Percentiles rank a stretch among this genome's conserved stretches.
These are phyloP conservation scores for Russula earlei DNA, from an alignment of 768 basidiomycete species.

Conservation along the genomic window DNA sequence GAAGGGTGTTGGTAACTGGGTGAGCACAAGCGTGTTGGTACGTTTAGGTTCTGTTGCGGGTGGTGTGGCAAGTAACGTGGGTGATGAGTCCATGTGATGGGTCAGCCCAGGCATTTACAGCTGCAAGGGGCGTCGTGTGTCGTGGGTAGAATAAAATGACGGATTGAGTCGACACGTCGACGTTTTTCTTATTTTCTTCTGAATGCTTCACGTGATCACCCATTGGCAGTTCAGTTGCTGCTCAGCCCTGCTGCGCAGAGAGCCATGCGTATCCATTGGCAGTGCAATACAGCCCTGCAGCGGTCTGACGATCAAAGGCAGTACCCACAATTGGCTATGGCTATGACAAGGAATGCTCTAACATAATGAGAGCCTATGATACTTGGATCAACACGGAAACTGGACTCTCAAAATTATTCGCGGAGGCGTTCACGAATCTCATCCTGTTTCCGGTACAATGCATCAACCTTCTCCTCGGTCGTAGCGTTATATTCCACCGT, in stretches of 20 bases:
- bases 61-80: slow-evolving; percentile 2
- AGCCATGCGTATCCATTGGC: no score
- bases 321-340: background rate
- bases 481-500: slow-evolving; percentile 73
- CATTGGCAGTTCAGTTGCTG: background rate
- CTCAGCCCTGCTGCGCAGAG: background rate
- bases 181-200: background rate
- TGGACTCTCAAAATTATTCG: slow-evolving; percentile 18
- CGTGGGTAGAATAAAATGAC: background rate
- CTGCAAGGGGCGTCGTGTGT: no score
- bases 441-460: slow-evolving; percentile 58
- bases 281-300: no score
- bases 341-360: background rate
- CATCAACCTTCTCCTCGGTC: slow-evolving; percentile 78
- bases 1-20: slow-evolving; percentile 65
- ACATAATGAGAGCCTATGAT: background rate
- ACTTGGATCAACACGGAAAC: background rate
- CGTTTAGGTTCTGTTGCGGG: slow-evolving; percentile 17
- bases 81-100: background rate
- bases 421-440: slow-evolving; percentile 60
- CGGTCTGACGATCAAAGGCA: background rate
- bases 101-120: slow-evolving; percentile 12
- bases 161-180: background rate
- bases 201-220: background rate
- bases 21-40: slow-evolving; percentile 83